phyloP scores from a whole-genome alignment of 768 basidiomycete genomes.

The Amanita pallidorosea region DNA sequence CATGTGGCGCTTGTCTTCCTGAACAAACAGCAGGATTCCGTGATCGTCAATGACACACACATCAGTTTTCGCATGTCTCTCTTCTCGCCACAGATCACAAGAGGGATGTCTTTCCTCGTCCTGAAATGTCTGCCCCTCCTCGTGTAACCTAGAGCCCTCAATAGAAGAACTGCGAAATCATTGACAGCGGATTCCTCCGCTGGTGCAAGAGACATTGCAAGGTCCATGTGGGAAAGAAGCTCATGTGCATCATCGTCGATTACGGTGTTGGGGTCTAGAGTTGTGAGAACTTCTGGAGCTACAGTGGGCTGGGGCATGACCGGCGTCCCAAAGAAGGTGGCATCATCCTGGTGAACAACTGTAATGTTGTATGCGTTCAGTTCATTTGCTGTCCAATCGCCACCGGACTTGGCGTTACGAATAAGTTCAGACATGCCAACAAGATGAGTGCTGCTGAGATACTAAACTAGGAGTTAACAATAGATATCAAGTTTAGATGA shows the following conservation, averaged over 20 bases:
- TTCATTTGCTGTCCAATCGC: slow-evolving; percentile 10
- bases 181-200: slow-evolving; percentile 21
- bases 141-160: slow-evolving; percentile 15
- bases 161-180: slow-evolving; percentile 21
- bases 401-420: neutral
- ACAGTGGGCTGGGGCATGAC: slow-evolving; percentile 12
- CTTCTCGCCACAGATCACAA: slow-evolving; percentile 18
- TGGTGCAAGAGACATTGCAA: slow-evolving; percentile 10
- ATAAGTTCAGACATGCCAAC: neutral
- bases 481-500: too few species aligned
- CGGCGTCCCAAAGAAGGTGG: slow-evolving; percentile 15
- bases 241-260: slow-evolving; percentile 8
- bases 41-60: slow-evolving; percentile 14
- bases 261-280: neutral
- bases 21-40: neutral
- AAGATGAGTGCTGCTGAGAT: too few species aligned
- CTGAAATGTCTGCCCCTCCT: slow-evolving; percentile 6
- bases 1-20: neutral
- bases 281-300: neutral
- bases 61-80: slow-evolving; percentile 4
- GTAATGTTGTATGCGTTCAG: slow-evolving; percentile 15
- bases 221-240: slow-evolving; percentile 11
- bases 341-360: slow-evolving; percentile 11
- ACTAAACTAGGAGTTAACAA: too few species aligned
- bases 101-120: slow-evolving; percentile 15